Evolutionary conservation across 2,329 filamentous ascomycete species (phyloP), one percentile per base, ranked within the genome.

Genomic region (Pseudomassariella vexata): DNA sequence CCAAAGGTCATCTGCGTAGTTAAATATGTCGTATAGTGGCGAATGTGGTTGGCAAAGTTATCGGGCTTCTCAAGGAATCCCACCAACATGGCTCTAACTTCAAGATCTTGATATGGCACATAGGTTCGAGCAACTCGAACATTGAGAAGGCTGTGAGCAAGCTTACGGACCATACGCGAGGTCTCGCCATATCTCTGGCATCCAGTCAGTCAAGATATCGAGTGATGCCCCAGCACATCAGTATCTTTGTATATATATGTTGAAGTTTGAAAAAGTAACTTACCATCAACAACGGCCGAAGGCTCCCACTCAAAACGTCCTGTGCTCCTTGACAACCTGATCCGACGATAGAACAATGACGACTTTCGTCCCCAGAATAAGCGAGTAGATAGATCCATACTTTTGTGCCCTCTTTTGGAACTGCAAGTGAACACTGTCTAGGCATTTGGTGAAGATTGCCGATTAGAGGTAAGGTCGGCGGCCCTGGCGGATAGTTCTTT

Each of bases 81-180:
- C 26, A 38, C 56, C 14, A 73, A 52, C 69, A 77, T 69, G 30
- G 66, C 62, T 43, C 67, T 70, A 48, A 66, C 71, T 46, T 77
- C 72, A 3, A 76, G 56, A 28, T 68, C 61, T 40, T 76, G 71
- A 40, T 75, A 76, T 2, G 66, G 61, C 3, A 75, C 59, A 36
- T 78, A 79, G 7, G 54, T 51, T 32, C 57, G 60, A 4, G 67
- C 59, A 1, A 60, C 57, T 0, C 54, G 62, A 31, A 67, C 48
- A 39, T 72, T 70, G 18, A 74, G 61, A 2, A 69, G 54, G 3
- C 50, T 53, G 43, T 73, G 69, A 3, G 63, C 42, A 41, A 63
- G 49, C 31, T 56, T 59, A 10, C 59, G 53, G 16, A 55, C 42
- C 44, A 50, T 49, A 8, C 55, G 47, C 56, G 54, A 61, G 19